phyloP scores from a whole-genome alignment of 345 rosid species.

The Pelargonium nanum region DNA sequence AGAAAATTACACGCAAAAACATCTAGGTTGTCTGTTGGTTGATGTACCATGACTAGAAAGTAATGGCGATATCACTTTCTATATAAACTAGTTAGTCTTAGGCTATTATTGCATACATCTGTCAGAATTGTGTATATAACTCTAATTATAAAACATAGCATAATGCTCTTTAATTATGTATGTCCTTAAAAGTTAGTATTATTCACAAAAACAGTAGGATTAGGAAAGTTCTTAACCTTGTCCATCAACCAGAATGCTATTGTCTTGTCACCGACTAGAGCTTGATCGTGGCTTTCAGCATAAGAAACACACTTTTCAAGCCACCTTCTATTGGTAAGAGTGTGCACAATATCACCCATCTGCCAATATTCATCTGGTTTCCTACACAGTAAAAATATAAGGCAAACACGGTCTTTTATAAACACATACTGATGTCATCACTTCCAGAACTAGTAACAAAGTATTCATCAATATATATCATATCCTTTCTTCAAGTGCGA shows the following conservation, averaged over 20 bases:
- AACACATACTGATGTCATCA: not conserved
- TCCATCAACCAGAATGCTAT: constrained; percentile 98
- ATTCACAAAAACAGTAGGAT: not conserved
- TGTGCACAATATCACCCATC: constrained; percentile 60
- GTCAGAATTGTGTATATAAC: not conserved
- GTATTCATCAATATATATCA: not conserved
- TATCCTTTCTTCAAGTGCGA: not conserved
- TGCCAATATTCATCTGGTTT: constrained; percentile 71
- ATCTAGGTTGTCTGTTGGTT: too few species aligned
- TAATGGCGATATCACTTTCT: too few species aligned
- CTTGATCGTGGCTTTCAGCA: constrained; percentile 99
- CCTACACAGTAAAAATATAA: not conserved
- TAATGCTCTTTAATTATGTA: too few species aligned
- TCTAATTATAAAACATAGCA: too few species aligned
- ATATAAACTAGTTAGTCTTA: not conserved
- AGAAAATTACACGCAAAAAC: too few species aligned
- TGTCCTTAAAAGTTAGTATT: not conserved
- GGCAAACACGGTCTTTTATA: not conserved
- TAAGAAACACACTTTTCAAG: constrained; percentile 68
- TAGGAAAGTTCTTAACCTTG: constrained; percentile 48
- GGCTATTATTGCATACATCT: not conserved
- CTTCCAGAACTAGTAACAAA: too few species aligned
- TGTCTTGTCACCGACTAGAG: constrained; percentile 98
- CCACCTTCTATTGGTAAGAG: constrained; percentile 92
- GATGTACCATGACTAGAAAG: too few species aligned